phyloP scores from a whole-genome alignment of 2,329 filamentous ascomycete genomes.

The Cladosporium colombiae region DNA sequence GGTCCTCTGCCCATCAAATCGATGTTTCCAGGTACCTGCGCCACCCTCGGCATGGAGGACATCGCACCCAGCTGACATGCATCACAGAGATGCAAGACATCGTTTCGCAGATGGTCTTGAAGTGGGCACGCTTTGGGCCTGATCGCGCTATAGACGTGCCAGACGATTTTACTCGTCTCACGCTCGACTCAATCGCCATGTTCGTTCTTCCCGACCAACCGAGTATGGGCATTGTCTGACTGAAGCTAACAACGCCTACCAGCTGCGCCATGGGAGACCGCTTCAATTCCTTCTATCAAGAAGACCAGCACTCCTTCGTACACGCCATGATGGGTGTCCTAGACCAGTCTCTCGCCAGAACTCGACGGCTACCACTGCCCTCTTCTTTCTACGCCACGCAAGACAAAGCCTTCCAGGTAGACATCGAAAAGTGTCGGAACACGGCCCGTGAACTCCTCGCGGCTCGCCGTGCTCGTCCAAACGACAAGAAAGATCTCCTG shows the following conservation, averaged over 20 bases:
- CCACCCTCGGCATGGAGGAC: constrained; percentile 31
- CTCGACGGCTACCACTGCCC: not conserved
- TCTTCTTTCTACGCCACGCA: not conserved
- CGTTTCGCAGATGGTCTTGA: constrained; percentile 60
- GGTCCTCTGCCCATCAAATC: constrained; percentile 65
- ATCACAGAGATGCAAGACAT: constrained; percentile 56
- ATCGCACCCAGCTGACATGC: not conserved
- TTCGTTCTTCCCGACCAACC: not conserved
- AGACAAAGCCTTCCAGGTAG: constrained; percentile 3
- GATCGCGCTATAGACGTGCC: constrained; percentile 58
- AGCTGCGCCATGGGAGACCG: constrained; percentile 65
- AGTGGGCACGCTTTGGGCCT: constrained; percentile 65
- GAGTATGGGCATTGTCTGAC: not conserved
- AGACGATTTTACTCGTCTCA: constrained; percentile 71
- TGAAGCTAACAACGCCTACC: constrained; percentile 45
- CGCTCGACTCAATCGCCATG: constrained; percentile 69
- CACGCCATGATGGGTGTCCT: constrained; percentile 60
- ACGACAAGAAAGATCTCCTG: constrained; percentile 54
- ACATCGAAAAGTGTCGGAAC: constrained; percentile 19
- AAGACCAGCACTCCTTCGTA: constrained; percentile 68
- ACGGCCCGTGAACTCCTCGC: constrained; percentile 25
- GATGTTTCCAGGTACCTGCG: constrained; percentile 55
- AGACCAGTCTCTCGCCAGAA: constrained; percentile 23
- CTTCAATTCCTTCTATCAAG: constrained; percentile 73
- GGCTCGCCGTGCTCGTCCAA: constrained; percentile 11